Evolutionary conservation across 176 grass and related monocot genomes (phyloP).

Genomic region (Lolium perenne): DNA sequence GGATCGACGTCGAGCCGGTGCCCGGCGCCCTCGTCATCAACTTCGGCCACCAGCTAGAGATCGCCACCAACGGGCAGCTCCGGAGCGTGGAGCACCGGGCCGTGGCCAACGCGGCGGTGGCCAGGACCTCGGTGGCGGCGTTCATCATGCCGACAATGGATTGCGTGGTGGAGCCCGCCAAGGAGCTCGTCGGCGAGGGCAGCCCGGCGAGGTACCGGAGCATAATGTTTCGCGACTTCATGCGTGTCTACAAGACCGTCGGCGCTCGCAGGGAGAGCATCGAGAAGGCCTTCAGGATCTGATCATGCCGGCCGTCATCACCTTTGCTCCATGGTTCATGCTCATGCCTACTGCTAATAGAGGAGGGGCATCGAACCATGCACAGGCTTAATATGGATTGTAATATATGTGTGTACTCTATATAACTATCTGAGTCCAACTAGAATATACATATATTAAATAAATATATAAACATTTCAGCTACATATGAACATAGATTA

Average conservation of each 20-base stretch:
- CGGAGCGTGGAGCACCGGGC: slow-evolving; percentile 59
- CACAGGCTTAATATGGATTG: not conserved
- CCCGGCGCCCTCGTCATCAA: slow-evolving; percentile 47
- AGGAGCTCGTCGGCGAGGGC: slow-evolving; percentile 26
- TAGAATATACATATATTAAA: no score
- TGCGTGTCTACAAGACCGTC: slow-evolving; percentile 50
- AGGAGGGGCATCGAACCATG: not conserved
- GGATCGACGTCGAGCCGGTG: slow-evolving; percentile 38
- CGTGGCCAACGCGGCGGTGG: slow-evolving; percentile 26
- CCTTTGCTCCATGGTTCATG: no score
- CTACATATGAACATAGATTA: not conserved
- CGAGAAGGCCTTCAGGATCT: slow-evolving; percentile 60
- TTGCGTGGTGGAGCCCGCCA: slow-evolving; percentile 24
- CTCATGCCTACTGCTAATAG: no score
- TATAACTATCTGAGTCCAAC: no score
- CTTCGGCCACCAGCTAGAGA: slow-evolving; percentile 67
- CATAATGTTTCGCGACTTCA: slow-evolving; percentile 66
- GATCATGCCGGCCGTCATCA: not conserved
- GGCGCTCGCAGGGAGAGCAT: slow-evolving; percentile 50
- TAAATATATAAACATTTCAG: no score
- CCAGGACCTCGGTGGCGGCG: slow-evolving; percentile 43
- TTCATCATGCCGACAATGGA: slow-evolving; percentile 60
- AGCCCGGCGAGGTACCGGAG: slow-evolving; percentile 39
- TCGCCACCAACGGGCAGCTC: slow-evolving; percentile 57
- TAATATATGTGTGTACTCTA: no score